Evolutionary conservation across 768 basidiomycete genomes (phyloP).

Genomic region (Phylloporus scabripes): DNA sequence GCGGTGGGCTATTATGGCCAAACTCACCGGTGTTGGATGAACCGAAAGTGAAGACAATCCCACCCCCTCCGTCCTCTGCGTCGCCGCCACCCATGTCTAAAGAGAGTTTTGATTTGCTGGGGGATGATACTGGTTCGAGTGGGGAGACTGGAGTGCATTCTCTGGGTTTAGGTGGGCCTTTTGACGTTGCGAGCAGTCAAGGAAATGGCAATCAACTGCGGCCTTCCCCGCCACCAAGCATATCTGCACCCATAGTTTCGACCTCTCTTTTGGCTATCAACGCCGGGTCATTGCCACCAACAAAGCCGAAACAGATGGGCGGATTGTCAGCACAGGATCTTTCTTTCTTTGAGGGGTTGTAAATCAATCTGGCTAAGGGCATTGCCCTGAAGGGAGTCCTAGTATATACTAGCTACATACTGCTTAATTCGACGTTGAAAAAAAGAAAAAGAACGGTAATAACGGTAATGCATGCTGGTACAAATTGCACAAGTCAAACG

Average conservation of each 20-base stretch:
- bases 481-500: background rate
- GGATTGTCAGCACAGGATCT: constrained; percentile 79
- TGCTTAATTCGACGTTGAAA: background rate
- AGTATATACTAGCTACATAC: background rate
- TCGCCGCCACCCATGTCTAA: constrained; percentile 1
- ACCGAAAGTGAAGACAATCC: constrained; percentile 25
- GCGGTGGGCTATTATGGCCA: constrained; percentile 38
- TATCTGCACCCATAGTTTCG: constrained; percentile 17
- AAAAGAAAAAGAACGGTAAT: background rate
- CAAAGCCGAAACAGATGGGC: constrained; percentile 33
- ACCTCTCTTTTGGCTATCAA: constrained; percentile 13
- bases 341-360: constrained; percentile 81
- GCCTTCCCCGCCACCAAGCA: constrained; percentile 14
- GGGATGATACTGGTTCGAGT: constrained; percentile 3
- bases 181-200: background rate
- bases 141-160: background rate
- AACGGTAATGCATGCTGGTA: too few species aligned
- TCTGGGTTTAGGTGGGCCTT: background rate
- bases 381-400: background rate
- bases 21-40: constrained; percentile 13
- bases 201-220: constrained; percentile 3
- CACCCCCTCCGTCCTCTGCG: constrained; percentile 16
- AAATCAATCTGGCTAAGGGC: constrained; percentile 1
- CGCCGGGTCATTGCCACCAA: constrained; percentile 2
- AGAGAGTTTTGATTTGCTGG: constrained; percentile 17